Evolutionary conservation across 805 yeast genomes (phyloP).

Genomic region (Candida chauliodis): DNA sequence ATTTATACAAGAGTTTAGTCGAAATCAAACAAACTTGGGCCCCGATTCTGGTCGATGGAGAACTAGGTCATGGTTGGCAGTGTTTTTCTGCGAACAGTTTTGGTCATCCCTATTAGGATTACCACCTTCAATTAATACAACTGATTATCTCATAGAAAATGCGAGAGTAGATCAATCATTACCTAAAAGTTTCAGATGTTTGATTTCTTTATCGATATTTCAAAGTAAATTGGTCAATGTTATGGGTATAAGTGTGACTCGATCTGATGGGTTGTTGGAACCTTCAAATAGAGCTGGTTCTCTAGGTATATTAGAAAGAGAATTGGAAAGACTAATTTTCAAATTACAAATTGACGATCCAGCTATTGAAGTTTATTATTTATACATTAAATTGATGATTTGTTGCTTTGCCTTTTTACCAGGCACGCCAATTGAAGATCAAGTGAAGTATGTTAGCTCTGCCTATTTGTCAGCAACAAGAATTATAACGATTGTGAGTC

Average conservation of each 20-base stretch:
- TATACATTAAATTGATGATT: constrained; percentile 75
- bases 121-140: constrained; percentile 79
- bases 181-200: constrained; percentile 68
- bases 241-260: constrained; percentile 80
- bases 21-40: constrained; percentile 78
- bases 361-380: constrained; percentile 70
- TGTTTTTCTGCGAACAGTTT: constrained; percentile 82
- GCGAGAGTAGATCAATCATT: constrained; percentile 65
- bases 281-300: constrained; percentile 80
- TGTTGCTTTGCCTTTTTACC: constrained; percentile 89
- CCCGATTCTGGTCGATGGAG: constrained; percentile 94
- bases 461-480: constrained; percentile 81
- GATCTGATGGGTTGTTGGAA: constrained; percentile 87
- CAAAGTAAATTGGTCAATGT: constrained; percentile 80
- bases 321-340: constrained; percentile 67
- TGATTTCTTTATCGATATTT: constrained; percentile 72
- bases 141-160: constrained; percentile 74
- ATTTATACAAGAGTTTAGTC: constrained; percentile 83
- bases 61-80: constrained; percentile 87
- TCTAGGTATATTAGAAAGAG: constrained; percentile 71
- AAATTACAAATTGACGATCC: constrained; percentile 61
- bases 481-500: constrained; percentile 72
- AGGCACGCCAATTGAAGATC: constrained; percentile 85
- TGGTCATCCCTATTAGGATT: constrained; percentile 86
- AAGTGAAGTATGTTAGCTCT: constrained; percentile 74